Evolutionary conservation across 345 rosid species (phyloP).

Genomic region (Anastatica hierochuntica): DNA sequence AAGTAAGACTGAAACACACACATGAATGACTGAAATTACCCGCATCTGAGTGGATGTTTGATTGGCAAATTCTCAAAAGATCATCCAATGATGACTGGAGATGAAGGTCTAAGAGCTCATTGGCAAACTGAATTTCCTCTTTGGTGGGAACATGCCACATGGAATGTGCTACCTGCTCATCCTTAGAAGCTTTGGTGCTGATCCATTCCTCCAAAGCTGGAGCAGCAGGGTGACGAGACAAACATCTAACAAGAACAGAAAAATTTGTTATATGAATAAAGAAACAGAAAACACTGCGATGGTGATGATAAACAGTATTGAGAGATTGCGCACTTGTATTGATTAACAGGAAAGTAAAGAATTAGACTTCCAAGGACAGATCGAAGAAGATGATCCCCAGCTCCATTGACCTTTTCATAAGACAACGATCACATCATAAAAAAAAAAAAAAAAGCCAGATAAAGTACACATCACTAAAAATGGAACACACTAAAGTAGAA

Average conservation of each 20-base stretch:
- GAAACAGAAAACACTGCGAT: not conserved
- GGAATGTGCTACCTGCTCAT: conserved; percentile 42
- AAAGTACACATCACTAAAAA: conserved; percentile 7
- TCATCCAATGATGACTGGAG: conserved; percentile 81
- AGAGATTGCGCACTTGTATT: conserved; percentile 56
- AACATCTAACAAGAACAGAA: conserved; percentile 45
- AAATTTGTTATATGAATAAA: conserved; percentile 9
- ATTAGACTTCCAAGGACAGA: conserved; percentile 83
- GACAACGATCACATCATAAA: conserved; percentile 10
- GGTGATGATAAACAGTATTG: not conserved
- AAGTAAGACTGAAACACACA: conserved; percentile 11
- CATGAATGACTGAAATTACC: conserved; percentile 33
- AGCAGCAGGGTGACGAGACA: conserved; percentile 69
- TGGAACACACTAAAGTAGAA: not conserved
- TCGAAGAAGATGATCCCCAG: conserved; percentile 87
- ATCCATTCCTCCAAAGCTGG: conserved; percentile 81
- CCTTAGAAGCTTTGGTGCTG: conserved; percentile 69
- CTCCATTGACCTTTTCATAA: conserved; percentile 70
- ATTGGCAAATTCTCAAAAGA: conserved; percentile 70
- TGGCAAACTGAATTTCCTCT: conserved; percentile 87
- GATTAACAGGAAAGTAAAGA: conserved; percentile 84
- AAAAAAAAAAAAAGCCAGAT: conserved; percentile 4
- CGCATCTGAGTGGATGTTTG: conserved; percentile 67
- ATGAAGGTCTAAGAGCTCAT: conserved; percentile 85
- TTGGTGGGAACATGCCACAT: conserved; percentile 86